These are phyloP conservation scores for Wickerhamiella sorbophila DNA, from an alignment of 805 yeast species.

Conservation along the genomic window DNA sequence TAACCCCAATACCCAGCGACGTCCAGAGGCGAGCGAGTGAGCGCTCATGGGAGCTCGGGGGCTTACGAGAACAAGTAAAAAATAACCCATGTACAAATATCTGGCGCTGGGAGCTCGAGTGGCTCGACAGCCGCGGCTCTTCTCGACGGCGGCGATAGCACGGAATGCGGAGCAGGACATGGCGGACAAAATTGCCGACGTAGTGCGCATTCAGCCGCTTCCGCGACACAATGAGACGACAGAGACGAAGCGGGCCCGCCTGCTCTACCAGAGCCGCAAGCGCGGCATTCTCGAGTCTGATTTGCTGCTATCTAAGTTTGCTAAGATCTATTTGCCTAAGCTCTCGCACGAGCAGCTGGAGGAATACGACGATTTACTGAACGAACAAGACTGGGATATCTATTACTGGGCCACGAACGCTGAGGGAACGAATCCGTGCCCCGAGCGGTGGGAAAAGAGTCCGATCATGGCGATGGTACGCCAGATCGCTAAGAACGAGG, in stretches of 20 bases:
- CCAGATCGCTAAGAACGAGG: slow-evolving; percentile 57
- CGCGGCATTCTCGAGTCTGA: slow-evolving; percentile 94
- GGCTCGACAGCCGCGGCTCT: too few relatives aligned
- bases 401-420: slow-evolving; percentile 94
- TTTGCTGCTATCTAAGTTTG: slow-evolving; percentile 68
- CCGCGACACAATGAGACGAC: slow-evolving; percentile 58
- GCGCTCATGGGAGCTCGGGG: too few relatives aligned
- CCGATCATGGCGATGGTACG: slow-evolving; percentile 51
- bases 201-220: slow-evolving; percentile 59
- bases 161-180: slow-evolving; percentile 7
- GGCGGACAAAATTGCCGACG: slow-evolving; percentile 8
- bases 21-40: too few relatives aligned
- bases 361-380: slow-evolving; percentile 71
- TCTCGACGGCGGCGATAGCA: not conserved
- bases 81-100: too few relatives aligned
- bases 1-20: too few relatives aligned
- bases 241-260: slow-evolving; percentile 69
- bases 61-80: too few relatives aligned
- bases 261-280: slow-evolving; percentile 82
- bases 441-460: slow-evolving; percentile 69
- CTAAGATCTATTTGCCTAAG: slow-evolving; percentile 49
- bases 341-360: slow-evolving; percentile 54
- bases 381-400: slow-evolving; percentile 98
- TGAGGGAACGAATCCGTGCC: slow-evolving; percentile 61
- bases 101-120: too few relatives aligned